A percentile compares a stretch with the other conserved stretches of the same genome.
These are phyloP conservation scores for Eucalyptus cloeziana DNA, from an alignment of 345 rosid species.

Conservation along the genomic window DNA sequence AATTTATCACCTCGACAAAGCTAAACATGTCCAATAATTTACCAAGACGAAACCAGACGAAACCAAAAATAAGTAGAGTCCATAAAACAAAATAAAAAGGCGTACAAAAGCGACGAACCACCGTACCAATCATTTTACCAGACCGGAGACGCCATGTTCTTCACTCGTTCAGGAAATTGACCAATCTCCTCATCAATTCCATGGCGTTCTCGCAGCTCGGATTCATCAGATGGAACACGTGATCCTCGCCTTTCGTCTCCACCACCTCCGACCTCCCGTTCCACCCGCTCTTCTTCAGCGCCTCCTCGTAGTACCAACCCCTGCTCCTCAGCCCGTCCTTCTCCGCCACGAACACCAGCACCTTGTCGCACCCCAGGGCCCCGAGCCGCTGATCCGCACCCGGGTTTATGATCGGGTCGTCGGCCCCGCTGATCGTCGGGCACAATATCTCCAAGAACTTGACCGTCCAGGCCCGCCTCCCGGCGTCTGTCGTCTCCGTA, in stretches of 20 bases:
- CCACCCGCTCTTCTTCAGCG: slow-evolving; percentile 2
- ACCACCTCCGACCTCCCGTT: not conserved
- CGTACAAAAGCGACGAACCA: not conserved
- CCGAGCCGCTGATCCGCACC: slow-evolving; percentile 4
- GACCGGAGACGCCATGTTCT: not conserved
- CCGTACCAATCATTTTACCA: not conserved
- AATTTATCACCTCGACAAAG: not conserved
- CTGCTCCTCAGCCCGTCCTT: slow-evolving; percentile 8
- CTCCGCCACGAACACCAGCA: slow-evolving; percentile 22
- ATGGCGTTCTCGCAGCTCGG: not conserved
- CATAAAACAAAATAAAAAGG: not conserved
- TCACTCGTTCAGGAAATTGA: slow-evolving; percentile 1
- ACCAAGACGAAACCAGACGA: not conserved
- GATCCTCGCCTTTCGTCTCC: slow-evolving; percentile 1
- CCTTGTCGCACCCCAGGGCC: slow-evolving; percentile 5
- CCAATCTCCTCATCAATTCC: not conserved
- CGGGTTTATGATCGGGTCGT: slow-evolving; percentile 33
- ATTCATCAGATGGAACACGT: not conserved
- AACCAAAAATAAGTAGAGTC: not conserved
- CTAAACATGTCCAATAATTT: not conserved
- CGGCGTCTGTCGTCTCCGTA: not conserved
- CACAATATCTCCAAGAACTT: not conserved
- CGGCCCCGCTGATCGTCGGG: slow-evolving; percentile 11
- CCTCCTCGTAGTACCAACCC: not conserved
- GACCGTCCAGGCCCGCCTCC: not conserved